Evolutionary conservation across 345 rosid genomes (phyloP).

Genomic region (Sapria himalayana): DNA sequence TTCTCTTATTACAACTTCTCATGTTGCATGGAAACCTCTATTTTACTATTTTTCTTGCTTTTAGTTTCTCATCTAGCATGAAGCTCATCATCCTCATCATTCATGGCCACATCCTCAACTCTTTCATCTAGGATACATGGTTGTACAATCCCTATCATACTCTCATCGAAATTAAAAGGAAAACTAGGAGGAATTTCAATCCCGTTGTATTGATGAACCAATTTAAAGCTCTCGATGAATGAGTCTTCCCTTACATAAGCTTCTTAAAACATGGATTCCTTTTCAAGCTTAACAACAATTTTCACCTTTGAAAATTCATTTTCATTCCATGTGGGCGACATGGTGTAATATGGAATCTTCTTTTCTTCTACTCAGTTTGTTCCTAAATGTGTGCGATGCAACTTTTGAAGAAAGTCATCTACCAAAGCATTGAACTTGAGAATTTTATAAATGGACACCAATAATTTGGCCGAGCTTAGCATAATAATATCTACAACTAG

Average conservation of each 20-base stretch:
- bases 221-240: conserved; percentile 74
- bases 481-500: conserved; percentile 82
- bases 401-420: conserved; percentile 75
- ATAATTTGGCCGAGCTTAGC: conserved; percentile 34
- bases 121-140: too few relatives aligned
- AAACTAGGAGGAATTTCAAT: conserved; percentile 57
- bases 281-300: conserved; percentile 48
- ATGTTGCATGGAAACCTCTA: too few relatives aligned
- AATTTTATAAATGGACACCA: conserved; percentile 68
- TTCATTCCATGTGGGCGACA: conserved; percentile 59
- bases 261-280: conserved; percentile 68
- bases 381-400: conserved; percentile 80
- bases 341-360: conserved; percentile 69
- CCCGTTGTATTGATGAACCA: conserved; percentile 37
- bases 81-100: conserved; percentile 21
- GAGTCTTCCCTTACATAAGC: conserved; percentile 63
- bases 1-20: conserved; percentile 44
- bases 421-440: conserved; percentile 45
- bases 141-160: conserved; percentile 64
- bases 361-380: conserved; percentile 92
- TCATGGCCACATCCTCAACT: conserved; percentile 12
- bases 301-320: conserved; percentile 47
- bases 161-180: conserved; percentile 47
- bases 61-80: conserved; percentile 13
- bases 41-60: conserved; percentile 21